Evolutionary conservation across 768 basidiomycete genomes (phyloP).

Genomic region (Trametes cingulata): DNA sequence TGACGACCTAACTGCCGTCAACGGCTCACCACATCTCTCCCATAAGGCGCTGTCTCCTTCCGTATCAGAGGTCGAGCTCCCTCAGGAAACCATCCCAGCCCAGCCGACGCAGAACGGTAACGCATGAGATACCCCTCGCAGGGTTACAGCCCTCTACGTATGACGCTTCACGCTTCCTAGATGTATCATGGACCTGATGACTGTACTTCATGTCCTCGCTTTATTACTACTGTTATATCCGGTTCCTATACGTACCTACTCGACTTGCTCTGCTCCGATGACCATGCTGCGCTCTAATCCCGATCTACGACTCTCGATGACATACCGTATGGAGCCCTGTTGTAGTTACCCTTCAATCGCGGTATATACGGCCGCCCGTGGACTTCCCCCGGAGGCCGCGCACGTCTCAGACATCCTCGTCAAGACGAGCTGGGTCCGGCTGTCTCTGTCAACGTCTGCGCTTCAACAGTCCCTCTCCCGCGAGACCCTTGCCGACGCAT

Average conservation of each 20-base stretch:
- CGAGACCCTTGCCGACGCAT: too few species aligned
- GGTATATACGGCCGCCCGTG: neutral
- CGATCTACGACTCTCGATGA: neutral
- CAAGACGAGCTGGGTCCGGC: neutral
- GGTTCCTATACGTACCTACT: neutral
- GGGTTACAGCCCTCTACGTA: neutral
- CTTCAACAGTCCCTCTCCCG: too few species aligned
- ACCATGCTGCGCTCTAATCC: neutral
- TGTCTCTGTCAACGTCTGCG: neutral
- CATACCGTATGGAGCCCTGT: neutral
- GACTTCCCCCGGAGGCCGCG: too few species aligned
- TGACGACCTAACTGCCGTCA: conserved; percentile 43
- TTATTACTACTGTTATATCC: neutral
- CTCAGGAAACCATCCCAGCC: conserved; percentile 13
- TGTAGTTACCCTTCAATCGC: neutral
- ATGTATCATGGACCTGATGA: conserved; percentile 16
- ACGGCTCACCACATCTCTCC: conserved; percentile 37
- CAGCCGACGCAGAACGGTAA: conserved; percentile 2
- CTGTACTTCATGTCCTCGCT: conserved; percentile 4
- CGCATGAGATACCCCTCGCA: neutral
- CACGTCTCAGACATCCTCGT: too few species aligned
- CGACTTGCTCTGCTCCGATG: neutral
- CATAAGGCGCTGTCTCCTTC: conserved; percentile 30
- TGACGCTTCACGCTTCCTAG: neutral
- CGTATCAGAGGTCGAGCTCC: conserved; percentile 22